Evolutionary conservation across 225 moss, liverwort and hornwort species (phyloP).

Genomic region (Sphagnum contortum): DNA sequence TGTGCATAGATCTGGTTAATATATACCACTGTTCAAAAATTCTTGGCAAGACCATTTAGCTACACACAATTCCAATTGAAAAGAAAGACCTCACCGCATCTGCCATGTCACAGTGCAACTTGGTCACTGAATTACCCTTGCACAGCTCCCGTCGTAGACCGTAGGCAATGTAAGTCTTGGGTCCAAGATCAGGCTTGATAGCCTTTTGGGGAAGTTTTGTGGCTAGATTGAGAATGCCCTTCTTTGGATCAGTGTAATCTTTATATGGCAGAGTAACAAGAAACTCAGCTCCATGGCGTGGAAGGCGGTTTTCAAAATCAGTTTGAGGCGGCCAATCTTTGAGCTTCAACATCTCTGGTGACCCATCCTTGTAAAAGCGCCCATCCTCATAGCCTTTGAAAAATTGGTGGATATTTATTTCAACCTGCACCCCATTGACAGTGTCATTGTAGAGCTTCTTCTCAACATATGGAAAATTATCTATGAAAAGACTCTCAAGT

Average conservation of each 20-base stretch:
- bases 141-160: constrained; percentile 58
- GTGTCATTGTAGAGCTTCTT: too few relatives aligned
- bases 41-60: too few relatives aligned
- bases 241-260: constrained; percentile 53
- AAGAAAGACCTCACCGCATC: constrained; percentile 38
- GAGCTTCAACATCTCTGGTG: constrained; percentile 49
- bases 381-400: constrained; percentile 52
- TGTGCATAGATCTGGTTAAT: too few relatives aligned
- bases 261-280: constrained; percentile 38
- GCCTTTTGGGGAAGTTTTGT: constrained; percentile 49
- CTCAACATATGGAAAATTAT: too few relatives aligned
- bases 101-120: constrained; percentile 73
- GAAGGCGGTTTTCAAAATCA: constrained; percentile 55
- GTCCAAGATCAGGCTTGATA: constrained; percentile 62
- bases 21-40: too few relatives aligned
- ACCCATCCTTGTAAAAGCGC: constrained; percentile 17
- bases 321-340: constrained; percentile 62
- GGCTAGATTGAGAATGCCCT: constrained; percentile 52
- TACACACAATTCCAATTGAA: too few relatives aligned
- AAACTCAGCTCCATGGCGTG: constrained; percentile 64
- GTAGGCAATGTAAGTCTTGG: constrained; percentile 73
- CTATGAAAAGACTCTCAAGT: too few relatives aligned
- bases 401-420: constrained; percentile 45
- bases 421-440: constrained; percentile 15
- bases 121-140: constrained; percentile 52